A percentile compares a stretch with the other conserved stretches of the same genome.
Evolutionary conservation across 768 basidiomycete genomes (phyloP).

Genomic region (Agrocybe chaxingu): DNA sequence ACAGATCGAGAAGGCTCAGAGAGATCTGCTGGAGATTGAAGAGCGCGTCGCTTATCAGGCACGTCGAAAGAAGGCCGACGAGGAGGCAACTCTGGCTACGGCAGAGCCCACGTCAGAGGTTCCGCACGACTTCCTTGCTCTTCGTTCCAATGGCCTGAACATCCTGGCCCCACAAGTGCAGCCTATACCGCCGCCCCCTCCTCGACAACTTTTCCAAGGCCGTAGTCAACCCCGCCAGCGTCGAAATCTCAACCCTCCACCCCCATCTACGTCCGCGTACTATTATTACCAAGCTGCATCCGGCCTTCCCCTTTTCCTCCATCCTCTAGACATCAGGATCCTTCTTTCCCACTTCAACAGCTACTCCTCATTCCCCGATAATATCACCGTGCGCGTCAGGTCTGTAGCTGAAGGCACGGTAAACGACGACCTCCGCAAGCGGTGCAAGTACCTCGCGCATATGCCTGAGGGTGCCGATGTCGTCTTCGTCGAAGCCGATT

Average conservation of each 20-base stretch:
- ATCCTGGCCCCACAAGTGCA: conserved; percentile 11
- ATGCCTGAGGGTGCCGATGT: conserved; percentile 91
- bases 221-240: conserved; percentile 57
- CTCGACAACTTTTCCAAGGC: conserved; percentile 18
- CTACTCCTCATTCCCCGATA: conserved; percentile 83
- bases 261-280: conserved; percentile 86
- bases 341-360: conserved; percentile 78
- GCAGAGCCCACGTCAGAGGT: conserved; percentile 29
- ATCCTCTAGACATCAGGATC: conserved; percentile 94
- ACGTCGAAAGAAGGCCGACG: conserved; percentile 26
- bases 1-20: conserved; percentile 60
- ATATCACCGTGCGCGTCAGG: conserved; percentile 78
- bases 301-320: conserved; percentile 88
- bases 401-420: conserved; percentile 73
- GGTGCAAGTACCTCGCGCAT: conserved; percentile 94
- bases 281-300: conserved; percentile 95
- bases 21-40: conserved; percentile 53
- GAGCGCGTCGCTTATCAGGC: conserved; percentile 34
- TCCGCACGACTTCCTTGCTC: conserved; percentile 58
- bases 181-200: conserved; percentile 8
- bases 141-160: conserved; percentile 25
- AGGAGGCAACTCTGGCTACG: conserved; percentile 6
- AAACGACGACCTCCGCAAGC: conserved; percentile 89
- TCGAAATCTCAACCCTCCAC: conserved; percentile 81
- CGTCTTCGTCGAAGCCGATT: conserved; percentile 87